Evolutionary conservation across 2,329 filamentous ascomycete species (phyloP).

Genomic region (Alternaria sp.): DNA sequence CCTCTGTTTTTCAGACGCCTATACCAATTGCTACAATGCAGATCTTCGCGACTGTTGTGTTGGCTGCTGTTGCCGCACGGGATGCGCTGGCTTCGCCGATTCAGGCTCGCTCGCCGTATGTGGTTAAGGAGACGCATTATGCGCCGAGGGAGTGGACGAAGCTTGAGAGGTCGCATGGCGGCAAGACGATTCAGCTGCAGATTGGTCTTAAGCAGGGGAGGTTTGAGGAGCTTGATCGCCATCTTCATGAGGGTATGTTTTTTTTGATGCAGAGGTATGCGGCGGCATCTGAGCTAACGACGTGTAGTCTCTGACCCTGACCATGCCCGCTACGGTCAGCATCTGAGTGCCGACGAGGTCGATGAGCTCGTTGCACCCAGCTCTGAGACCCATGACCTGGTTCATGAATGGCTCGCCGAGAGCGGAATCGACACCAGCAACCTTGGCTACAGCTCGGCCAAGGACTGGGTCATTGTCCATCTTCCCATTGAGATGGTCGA

Average conservation of each 20-base stretch:
- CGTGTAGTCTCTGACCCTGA: conserved; percentile 48
- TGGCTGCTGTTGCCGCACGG: conserved; percentile 37
- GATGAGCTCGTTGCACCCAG: conserved; percentile 61
- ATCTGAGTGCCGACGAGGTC: conserved; percentile 60
- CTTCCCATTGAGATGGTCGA: conserved; percentile 61
- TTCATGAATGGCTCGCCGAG: conserved; percentile 63
- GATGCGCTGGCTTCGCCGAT: conserved; percentile 47
- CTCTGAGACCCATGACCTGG: conserved; percentile 58
- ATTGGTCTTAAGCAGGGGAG: conserved; percentile 66
- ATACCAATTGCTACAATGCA: conserved; percentile 7
- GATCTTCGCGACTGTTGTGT: conserved; percentile 26
- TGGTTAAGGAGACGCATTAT: conserved; percentile 63
- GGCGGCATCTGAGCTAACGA: not conserved
- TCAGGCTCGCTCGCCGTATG: conserved; percentile 52
- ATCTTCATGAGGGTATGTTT: conserved; percentile 58
- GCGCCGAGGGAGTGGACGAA: conserved; percentile 61
- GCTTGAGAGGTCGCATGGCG: conserved; percentile 55
- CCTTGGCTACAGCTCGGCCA: conserved; percentile 58
- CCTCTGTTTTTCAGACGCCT: not conserved
- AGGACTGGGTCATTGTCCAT: conserved; percentile 64
- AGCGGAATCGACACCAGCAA: conserved; percentile 58
- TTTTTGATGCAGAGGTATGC: not conserved
- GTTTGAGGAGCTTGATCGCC: conserved; percentile 62
- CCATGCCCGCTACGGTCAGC: conserved; percentile 62
- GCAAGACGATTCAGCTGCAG: conserved; percentile 60